These are phyloP conservation scores for Luvunga scandens DNA, from an alignment of 345 rosid genomes.

Conservation along the genomic window DNA sequence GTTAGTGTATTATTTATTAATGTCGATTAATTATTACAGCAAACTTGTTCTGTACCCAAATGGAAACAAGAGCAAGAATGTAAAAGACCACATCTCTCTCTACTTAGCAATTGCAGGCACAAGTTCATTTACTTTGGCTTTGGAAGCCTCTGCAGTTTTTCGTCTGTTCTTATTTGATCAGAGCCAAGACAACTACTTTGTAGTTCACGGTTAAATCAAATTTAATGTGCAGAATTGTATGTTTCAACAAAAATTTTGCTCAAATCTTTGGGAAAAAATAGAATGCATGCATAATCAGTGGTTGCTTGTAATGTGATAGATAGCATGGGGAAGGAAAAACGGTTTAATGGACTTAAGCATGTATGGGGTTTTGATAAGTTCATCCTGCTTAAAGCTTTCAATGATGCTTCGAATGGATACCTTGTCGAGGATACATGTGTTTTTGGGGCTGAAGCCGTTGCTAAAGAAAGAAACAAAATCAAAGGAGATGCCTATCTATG, in stretches of 20 bases:
- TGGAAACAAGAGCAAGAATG: too few species aligned
- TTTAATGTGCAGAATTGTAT: too few species aligned
- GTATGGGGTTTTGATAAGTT: slow-evolving; percentile 45
- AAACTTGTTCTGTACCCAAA: slow-evolving; percentile 55
- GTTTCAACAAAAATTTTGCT: too few species aligned
- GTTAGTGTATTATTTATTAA: too few species aligned
- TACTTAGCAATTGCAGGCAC: slow-evolving; percentile 7
- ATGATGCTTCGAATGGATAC: slow-evolving; percentile 33
- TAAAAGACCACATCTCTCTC: too few species aligned
- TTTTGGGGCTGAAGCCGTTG: slow-evolving; percentile 42
- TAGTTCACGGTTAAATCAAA: too few species aligned
- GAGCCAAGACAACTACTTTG: slow-evolving; percentile 13
- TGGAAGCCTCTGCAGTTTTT: slow-evolving; percentile 48
- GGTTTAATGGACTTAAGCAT: slow-evolving; percentile 32
- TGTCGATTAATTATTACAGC: slow-evolving; percentile 30
- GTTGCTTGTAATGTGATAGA: slow-evolving; percentile 17
- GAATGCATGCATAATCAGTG: not conserved
- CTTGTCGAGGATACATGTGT: slow-evolving; percentile 35
- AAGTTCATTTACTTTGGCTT: slow-evolving; percentile 34
- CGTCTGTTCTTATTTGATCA: slow-evolving; percentile 54
- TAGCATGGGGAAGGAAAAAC: slow-evolving; percentile 26
- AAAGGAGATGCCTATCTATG: slow-evolving; percentile 34
- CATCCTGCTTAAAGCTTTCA: slow-evolving; percentile 17
- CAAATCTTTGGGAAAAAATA: too few species aligned
- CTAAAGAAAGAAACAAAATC: slow-evolving; percentile 31